These are phyloP conservation scores for Lathyrus sativus DNA, from an alignment of 306 rosid genomes.

Conservation along the genomic window DNA sequence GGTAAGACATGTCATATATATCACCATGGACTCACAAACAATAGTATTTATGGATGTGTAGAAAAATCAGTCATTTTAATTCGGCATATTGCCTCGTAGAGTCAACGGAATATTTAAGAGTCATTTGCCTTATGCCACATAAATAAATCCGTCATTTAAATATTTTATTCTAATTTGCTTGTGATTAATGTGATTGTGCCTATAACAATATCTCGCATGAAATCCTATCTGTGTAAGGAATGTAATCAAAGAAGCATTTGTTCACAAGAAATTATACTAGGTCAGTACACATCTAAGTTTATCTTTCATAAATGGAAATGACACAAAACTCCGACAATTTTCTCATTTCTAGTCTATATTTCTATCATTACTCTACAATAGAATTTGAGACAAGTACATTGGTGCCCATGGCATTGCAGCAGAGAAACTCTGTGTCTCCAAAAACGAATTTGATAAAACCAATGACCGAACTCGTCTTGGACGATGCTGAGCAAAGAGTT, in stretches of 20 bases:
- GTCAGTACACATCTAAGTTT: conserved; percentile 1
- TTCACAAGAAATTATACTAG: conserved; percentile 24
- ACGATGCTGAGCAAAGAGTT: conserved; percentile 95
- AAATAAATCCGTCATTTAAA: too few species aligned
- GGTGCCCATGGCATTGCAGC: conserved; percentile 99
- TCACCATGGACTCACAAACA: too few species aligned
- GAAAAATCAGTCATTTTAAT: too few species aligned
- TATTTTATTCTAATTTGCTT: too few species aligned
- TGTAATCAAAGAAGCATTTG: conserved; percentile 21
- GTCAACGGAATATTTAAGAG: too few species aligned
- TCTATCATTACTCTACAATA: conserved; percentile 26
- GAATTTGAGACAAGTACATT: conserved; percentile 60
- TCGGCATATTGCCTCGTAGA: too few species aligned
- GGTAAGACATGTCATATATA: too few species aligned
- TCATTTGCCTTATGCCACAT: too few species aligned
- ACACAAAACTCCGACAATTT: conserved; percentile 9
- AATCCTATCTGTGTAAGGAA: conserved; percentile 12
- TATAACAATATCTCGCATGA: conserved; percentile 21
- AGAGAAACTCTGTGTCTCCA: conserved; percentile 84
- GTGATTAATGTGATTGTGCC: too few species aligned
- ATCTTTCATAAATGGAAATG: conserved; percentile 29
- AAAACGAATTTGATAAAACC: conserved; percentile 83
- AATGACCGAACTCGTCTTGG: conserved; percentile 94
- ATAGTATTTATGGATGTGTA: too few species aligned
- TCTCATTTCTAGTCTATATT: conserved; percentile 32